Evolutionary conservation across 2,329 filamentous ascomycete genomes (phyloP), one percentile per base, ranked within the genome.

Genomic region (Juglanconis juglandina): DNA sequence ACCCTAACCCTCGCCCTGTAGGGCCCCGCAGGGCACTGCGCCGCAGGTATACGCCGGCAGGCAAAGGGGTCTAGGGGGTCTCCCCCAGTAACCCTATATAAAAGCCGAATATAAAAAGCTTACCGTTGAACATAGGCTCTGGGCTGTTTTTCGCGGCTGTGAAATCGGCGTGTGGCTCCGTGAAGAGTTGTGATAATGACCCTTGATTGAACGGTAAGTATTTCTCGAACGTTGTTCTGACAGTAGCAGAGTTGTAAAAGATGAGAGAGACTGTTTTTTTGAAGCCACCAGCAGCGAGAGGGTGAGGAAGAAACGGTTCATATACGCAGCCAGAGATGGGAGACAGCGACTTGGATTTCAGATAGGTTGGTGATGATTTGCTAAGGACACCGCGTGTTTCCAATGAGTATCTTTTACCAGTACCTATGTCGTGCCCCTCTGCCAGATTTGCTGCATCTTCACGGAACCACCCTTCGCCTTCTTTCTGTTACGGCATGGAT

Each of bases 121-220:
- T 17, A 3, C 70, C 61, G 68, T 73, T 78, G 69, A 75, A 63
- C 68, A 71, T 74, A 41, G 57, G 60, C 49, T 56, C 58, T 24
- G 47, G n/a, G 17, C 39, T 51, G 44, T 59, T 11, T 33, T 56
- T 14, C 30, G 30, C 9, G 42, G 9, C 33, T n/a, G 53, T 17
- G 3, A 50, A 52, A 51, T 53, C 32, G 32, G 48, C n/a, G 32
- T 48, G 11, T 14, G 34, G 33, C 13, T 37, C 24, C 10, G 24
- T 37, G 30, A n/a, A 34, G 24, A 33, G 34, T 37, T 44, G 14
- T 8, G 63, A 51, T 5, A 61, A 33, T 24, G 33, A 48, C 7
- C 30, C 53, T 34, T 30, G 42, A 8, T 39, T 56, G 30, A 53
- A 51, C 50, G 42, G 54, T 34, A 14, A 60, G 52, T 51, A 62